Evolutionary conservation across 331 rosid species (phyloP).

Genomic region (Phaseolus coccineus): DNA sequence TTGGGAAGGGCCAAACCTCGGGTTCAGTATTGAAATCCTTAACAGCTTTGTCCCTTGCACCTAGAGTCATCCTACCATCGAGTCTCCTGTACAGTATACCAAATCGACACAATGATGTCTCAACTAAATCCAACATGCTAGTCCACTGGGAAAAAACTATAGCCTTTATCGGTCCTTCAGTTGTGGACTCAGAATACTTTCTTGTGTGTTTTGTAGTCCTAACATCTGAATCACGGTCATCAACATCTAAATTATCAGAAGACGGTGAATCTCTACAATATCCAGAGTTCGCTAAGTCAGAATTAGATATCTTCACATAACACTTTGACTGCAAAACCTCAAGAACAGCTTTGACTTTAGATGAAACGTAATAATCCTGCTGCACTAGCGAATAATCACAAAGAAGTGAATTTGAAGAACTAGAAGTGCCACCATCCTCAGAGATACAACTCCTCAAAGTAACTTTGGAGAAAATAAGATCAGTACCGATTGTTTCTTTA

Average conservation of each 20-base stretch:
- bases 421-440: constrained; percentile 61
- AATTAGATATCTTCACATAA: constrained; percentile 47
- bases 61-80: constrained; percentile 91
- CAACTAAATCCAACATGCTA: constrained; percentile 92
- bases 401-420: constrained; percentile 49
- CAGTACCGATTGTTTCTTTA: constrained; percentile 72
- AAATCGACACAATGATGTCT: constrained; percentile 59
- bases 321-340: constrained; percentile 71
- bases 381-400: constrained; percentile 65
- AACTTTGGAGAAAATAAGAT: constrained; percentile 78
- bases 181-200: constrained; percentile 54
- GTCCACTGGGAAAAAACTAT: constrained; percentile 99
- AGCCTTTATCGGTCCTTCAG: constrained; percentile 69
- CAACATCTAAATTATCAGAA: constrained; percentile 37
- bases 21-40: constrained; percentile 83
- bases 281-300: constrained; percentile 44
- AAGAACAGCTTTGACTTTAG: constrained; percentile 90
- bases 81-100: constrained; percentile 79
- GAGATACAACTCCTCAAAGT: constrained; percentile 79
- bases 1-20: constrained; percentile 74
- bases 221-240: constrained; percentile 54
- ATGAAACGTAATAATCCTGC: constrained; percentile 72
- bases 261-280: constrained; percentile 52
- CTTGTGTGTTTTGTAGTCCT: constrained; percentile 57
- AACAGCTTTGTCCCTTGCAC: constrained; percentile 86